Conservation (phyloP, 208 protist species). For the Leishmania martiniquensis region DNA sequence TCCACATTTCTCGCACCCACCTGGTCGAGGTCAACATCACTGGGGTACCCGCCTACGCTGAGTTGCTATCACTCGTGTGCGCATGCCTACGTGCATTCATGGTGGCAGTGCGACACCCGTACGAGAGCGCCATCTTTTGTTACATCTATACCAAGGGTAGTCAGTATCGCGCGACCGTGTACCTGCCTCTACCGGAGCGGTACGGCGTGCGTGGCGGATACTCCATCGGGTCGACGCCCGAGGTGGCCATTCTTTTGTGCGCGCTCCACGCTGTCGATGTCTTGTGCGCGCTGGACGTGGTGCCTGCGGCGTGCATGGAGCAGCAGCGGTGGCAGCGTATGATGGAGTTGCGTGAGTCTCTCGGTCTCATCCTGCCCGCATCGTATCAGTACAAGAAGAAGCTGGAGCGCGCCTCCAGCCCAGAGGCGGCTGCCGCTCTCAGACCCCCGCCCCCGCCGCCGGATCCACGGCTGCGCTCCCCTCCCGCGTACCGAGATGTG, state of each 20-base stretch:
- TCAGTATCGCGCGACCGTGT: constrained; percentile 62
- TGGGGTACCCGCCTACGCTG: constrained; percentile 20
- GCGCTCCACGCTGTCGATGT: constrained; percentile 67
- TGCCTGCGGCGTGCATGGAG: constrained; percentile 38
- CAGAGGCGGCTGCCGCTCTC: neutral
- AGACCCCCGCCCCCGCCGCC: constrained; percentile 17
- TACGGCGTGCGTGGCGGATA: constrained; percentile 76
- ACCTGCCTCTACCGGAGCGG: constrained; percentile 63
- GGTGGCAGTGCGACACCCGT: constrained; percentile 53
- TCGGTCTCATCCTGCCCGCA: constrained; percentile 48
- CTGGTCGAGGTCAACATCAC: constrained; percentile 59
- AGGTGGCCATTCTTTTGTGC: constrained; percentile 30
- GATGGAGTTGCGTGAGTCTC: constrained; percentile 44
- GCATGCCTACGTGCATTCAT: constrained; percentile 61
- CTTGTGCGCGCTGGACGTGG: constrained; percentile 54
- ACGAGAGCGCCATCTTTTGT: constrained; percentile 51
- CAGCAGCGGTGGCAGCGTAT: constrained; percentile 42
- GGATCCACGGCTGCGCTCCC: constrained; percentile 39
- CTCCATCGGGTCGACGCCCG: constrained; percentile 44
- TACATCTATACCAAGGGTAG: constrained; percentile 34
- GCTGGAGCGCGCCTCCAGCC: neutral
- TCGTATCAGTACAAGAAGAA: constrained; percentile 18
- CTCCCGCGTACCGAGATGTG: constrained; percentile 59
- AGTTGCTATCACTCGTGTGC: constrained; percentile 43
- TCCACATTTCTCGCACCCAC: constrained; percentile 44